phyloP scores from a whole-genome alignment of 1,139 yeast species.

The Magnusiomyces suaveolens region DNA sequence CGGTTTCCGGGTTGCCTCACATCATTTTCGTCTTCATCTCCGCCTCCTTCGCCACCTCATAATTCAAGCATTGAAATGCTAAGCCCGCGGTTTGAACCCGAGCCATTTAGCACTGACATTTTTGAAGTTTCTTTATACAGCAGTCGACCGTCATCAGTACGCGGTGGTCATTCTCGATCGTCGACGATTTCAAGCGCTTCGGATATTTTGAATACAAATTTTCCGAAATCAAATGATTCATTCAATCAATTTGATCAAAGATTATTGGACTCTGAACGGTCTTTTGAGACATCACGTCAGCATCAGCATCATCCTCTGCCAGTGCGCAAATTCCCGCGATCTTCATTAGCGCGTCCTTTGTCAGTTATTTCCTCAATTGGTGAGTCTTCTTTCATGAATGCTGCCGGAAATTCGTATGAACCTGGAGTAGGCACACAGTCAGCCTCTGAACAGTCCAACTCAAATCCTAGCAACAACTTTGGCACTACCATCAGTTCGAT shows the following conservation, averaged over 20 bases:
- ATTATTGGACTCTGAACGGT: background rate
- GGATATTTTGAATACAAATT: background rate
- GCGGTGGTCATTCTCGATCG: background rate
- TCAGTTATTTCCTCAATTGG: background rate
- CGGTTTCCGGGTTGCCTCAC: background rate
- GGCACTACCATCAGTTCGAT: background rate
- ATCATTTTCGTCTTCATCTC: background rate
- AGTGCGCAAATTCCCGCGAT: background rate
- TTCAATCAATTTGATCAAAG: background rate
- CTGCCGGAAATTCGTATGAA: background rate
- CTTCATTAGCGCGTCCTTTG: background rate
- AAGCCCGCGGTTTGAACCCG: background rate
- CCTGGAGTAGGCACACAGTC: background rate
- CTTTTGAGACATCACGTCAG: background rate
- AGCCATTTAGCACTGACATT: background rate
- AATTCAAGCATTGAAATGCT: background rate
- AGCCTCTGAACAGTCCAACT: background rate
- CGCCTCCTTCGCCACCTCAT: background rate
- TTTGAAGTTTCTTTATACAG: background rate
- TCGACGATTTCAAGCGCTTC: background rate
- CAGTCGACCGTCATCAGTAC: background rate
- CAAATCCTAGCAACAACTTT: background rate
- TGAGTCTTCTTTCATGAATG: background rate
- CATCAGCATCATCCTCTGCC: background rate
- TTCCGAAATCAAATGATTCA: background rate